Evolutionary conservation across 768 basidiomycete genomes (phyloP), one percentile per base, ranked within the genome.

Genomic region (Sutorius australiensis): DNA sequence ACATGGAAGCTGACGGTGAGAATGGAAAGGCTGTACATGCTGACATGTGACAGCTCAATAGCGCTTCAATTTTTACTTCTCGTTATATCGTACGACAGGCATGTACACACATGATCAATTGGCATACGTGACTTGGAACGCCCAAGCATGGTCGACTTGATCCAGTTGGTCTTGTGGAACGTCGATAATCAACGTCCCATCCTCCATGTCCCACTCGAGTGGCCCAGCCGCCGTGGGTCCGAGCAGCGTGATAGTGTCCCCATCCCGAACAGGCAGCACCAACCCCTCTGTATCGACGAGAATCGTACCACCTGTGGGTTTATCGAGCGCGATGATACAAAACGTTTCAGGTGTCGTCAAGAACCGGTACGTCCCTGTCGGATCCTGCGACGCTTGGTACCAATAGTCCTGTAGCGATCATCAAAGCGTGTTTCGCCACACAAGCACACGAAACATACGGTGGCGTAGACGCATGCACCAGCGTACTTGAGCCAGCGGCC

Each of bases 391-490:
- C 8, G 68, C 68, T 57, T 72, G 72, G 61, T 78, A 80, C 75
- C 77, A 81, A 57, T 76, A 80, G 16, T 71, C 68, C 78, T 80
- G 48, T 30, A 11, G 36, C n/a, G 19, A 12, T 19, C 14, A 3
- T 52, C 12, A 46, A 54, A 28, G 37, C 10, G 28, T 17, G 31
- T 47, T 53, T 27, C 42, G 16, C 30, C 31, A 17, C 24, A 9
- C 16, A 33, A 3, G 1, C 5, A 7, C 5, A 44, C 13, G 49
- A 27, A 1, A 68, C 76, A 12, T 53, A 79, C 81, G 6, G 81
- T 81, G 28, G 71, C 74, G 48, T 81, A 83, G 7, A 83, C 72
- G 33, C 80, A 83, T 1, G 72, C 67, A 13, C 81, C 79, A 2
- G 76, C 72, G 40, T 76, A 74, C 38, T 72, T 67, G 48, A 83